These are phyloP conservation scores for Schizophyllum commune DNA, from an alignment of 1,284 basidiomycete species.

Conservation along the genomic window DNA sequence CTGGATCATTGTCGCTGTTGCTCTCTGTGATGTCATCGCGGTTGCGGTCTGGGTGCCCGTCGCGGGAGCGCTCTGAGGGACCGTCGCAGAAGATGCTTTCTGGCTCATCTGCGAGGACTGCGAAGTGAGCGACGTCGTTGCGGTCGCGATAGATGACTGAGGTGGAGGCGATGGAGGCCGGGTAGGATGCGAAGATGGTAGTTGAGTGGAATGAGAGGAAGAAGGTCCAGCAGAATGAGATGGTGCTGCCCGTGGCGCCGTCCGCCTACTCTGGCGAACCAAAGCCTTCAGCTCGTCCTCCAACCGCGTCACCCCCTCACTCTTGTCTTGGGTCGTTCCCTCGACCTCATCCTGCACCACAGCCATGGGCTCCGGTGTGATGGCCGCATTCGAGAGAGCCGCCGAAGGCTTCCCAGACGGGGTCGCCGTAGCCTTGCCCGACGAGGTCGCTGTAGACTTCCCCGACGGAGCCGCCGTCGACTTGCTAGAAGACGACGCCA, in stretches of 20 bases:
- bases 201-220: too few species aligned
- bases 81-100: not conserved
- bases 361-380: not conserved
- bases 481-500: too few species aligned
- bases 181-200: too few species aligned
- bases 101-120: slow-evolving; percentile 1
- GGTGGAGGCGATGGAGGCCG: too few species aligned
- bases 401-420: not conserved
- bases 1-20: not conserved
- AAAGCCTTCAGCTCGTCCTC: slow-evolving; percentile 32
- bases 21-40: too few species aligned
- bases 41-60: too few species aligned
- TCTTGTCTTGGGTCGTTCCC: slow-evolving; percentile 12
- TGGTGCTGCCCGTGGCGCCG: slow-evolving; percentile 13
- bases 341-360: slow-evolving; percentile 11
- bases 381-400: not conserved
- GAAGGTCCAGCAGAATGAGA: not conserved
- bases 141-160: too few species aligned
- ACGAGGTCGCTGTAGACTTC: too few species aligned
- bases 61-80: slow-evolving; percentile 1
- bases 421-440: too few species aligned
- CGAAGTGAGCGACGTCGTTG: not conserved
- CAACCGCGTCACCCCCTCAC: slow-evolving; percentile 21
- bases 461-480: not conserved
- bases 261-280: slow-evolving; percentile 33